phyloP scores from a whole-genome alignment of 352 stramenopile genomes.

The Nannochloropsis limnetica region DNA sequence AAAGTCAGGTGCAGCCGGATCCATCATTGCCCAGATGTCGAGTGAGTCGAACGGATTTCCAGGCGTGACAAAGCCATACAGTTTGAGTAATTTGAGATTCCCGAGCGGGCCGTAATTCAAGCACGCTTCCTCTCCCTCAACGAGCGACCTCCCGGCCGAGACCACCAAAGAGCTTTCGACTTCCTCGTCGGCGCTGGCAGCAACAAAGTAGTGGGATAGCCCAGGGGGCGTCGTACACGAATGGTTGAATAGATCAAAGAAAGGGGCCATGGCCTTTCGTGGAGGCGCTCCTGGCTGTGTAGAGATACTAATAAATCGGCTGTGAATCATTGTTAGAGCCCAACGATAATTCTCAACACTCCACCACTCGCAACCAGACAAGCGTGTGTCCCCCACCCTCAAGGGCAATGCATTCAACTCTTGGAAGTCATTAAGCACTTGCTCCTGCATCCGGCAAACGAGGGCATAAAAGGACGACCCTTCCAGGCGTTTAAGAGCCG shows the following conservation, averaged over 20 bases:
- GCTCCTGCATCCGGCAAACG: conserved; percentile 34
- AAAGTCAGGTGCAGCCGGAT: conserved; percentile 37
- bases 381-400: not conserved
- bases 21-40: conserved; percentile 47
- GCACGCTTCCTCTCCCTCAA: conserved; percentile 38
- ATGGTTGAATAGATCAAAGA: conserved; percentile 41
- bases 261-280: conserved; percentile 35
- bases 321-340: conserved; percentile 35
- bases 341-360: conserved; percentile 36
- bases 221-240: not conserved
- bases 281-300: not conserved
- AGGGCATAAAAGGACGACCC: conserved; percentile 35
- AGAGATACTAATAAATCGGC: conserved; percentile 36
- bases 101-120: conserved; percentile 45
- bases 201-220: not conserved
- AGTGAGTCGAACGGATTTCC: conserved; percentile 52
- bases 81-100: conserved; percentile 51
- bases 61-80: conserved; percentile 53
- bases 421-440: conserved; percentile 33
- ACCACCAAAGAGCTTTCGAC: not conserved
- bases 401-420: not conserved
- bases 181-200: not conserved
- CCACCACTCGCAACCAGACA: not conserved
- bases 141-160: conserved; percentile 18
- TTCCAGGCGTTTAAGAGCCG: conserved; percentile 28